Base-by-base conservation (phyloP, 139 green algal species). In the Trebouxia sp. region DNA sequence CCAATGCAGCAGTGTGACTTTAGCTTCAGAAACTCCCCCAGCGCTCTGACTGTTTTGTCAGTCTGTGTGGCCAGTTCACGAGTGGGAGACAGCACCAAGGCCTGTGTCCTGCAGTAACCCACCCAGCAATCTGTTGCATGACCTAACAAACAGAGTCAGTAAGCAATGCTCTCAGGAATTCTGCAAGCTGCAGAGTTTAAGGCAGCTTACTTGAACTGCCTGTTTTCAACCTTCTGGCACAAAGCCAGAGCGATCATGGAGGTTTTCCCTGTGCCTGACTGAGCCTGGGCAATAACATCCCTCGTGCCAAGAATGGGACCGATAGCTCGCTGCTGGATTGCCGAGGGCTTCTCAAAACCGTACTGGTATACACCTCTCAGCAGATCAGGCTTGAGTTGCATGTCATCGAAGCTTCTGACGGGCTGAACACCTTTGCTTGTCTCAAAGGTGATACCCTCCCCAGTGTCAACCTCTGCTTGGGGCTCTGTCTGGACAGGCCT, bases 231-330 rank as follows among this genome's bases (percentile, higher is more conserved):
- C 51, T 94, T 83, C 87, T 99, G 97, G 86, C 91, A 97, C 8
- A 96, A 86, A 0, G 92, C 85, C 11, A 99, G 79, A 0, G 95
- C 91, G 43, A 99, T 98, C 83, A 99, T 92, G 9, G 93, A 97
- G 1, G 94, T 98, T 81, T 99, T 99, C 43, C 97, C 97, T 37
- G 97, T 99, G 32, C 97, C 97, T 5, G 94, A 98, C 84, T 99
- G 97, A 22, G 97, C 97, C 83, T 98, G 96, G 10, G 97, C 97
- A 77, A 99, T 99, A 14, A 98, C 94, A 87, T 99, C 97, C 11
- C 96, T 86, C 1, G 94, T 94, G 53, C 86, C 47, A 24, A 95
- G 87, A 82, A 99, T 98, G 45, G 97, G 97, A 82, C 96, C 65
- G 26, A 99, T 88, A 0, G 97, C 97, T 17, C 97, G 90, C 87